Evolutionary conservation across 1,139 yeast genomes (phyloP).

Genomic region (Candida sanyaensis): DNA sequence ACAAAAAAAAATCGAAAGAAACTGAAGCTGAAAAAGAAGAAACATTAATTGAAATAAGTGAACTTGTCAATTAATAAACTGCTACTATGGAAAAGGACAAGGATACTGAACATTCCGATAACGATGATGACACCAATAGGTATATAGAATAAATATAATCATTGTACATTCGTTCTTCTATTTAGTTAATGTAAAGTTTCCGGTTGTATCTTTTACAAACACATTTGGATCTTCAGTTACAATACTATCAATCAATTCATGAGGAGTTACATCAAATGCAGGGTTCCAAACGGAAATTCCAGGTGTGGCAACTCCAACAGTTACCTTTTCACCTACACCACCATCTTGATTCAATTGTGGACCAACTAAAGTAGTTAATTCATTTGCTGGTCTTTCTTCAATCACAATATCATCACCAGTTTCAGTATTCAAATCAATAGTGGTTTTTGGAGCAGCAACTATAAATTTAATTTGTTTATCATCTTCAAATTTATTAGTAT

Average conservation of each 20-base stretch:
- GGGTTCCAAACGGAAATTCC: constrained; percentile 94
- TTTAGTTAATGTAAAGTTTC: constrained; percentile 42
- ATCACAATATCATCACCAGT: constrained; percentile 77
- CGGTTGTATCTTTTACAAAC: constrained; percentile 43
- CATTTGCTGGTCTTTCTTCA: constrained; percentile 84
- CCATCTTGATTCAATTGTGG: constrained; percentile 38
- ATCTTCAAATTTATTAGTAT: constrained; percentile 26
- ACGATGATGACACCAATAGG: not conserved
- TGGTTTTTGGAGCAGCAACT: constrained; percentile 94
- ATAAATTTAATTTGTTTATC: constrained; percentile 65
- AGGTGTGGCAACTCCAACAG: constrained; percentile 84
- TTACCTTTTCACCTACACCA: constrained; percentile 43
- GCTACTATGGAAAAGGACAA: too few relatives aligned
- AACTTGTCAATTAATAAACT: too few relatives aligned
- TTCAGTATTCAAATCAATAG: constrained; percentile 69
- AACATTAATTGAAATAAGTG: too few relatives aligned
- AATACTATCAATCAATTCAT: constrained; percentile 77
- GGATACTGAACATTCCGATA: too few relatives aligned
- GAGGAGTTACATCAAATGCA: constrained; percentile 92
- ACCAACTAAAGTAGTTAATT: constrained; percentile 77
- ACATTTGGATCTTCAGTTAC: constrained; percentile 75
- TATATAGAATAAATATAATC: constrained; percentile 5
- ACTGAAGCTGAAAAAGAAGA: too few relatives aligned
- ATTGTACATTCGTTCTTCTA: constrained; percentile 28
- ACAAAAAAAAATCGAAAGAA: not conserved